These are phyloP conservation scores for Cytospora paraplurivora DNA, from an alignment of 2,329 filamentous ascomycete species.

Conservation along the genomic window DNA sequence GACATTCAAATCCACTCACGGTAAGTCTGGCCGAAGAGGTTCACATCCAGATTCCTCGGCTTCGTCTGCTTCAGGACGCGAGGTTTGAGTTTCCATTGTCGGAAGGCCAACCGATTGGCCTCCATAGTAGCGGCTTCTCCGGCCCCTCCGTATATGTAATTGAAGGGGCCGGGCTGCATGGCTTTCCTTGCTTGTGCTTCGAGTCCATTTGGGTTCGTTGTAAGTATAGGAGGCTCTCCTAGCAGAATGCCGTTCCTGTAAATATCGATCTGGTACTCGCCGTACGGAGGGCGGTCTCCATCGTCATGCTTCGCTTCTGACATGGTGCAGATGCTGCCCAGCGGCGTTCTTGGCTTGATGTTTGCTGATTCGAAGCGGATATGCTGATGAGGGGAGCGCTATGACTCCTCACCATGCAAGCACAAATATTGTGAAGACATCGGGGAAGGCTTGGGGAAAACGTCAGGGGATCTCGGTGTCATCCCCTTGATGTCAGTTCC, in stretches of 20 bases:
- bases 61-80: constrained; percentile 50
- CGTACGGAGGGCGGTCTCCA: constrained; percentile 28
- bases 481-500: background rate
- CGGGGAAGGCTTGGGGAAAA: background rate
- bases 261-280: constrained; percentile 42
- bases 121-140: constrained; percentile 63
- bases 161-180: constrained; percentile 53
- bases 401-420: background rate
- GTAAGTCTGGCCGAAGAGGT: constrained; percentile 55
- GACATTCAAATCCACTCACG: constrained; percentile 34
- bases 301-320: constrained; percentile 11
- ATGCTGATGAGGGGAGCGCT: background rate
- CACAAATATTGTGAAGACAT: background rate
- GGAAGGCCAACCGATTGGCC: constrained; percentile 60
- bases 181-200: constrained; percentile 55
- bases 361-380: background rate
- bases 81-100: constrained; percentile 54
- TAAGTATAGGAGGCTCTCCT: constrained; percentile 52
- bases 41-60: constrained; percentile 51
- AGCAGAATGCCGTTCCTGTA: constrained; percentile 55
- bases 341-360: background rate
- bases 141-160: constrained; percentile 65
- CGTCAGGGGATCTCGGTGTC: background rate
- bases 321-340: constrained; percentile 4
- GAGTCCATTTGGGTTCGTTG: constrained; percentile 60